Base-by-base conservation (phyloP, 2,329 filamentous ascomycete genomes). In the Myriangium duriaei region DNA sequence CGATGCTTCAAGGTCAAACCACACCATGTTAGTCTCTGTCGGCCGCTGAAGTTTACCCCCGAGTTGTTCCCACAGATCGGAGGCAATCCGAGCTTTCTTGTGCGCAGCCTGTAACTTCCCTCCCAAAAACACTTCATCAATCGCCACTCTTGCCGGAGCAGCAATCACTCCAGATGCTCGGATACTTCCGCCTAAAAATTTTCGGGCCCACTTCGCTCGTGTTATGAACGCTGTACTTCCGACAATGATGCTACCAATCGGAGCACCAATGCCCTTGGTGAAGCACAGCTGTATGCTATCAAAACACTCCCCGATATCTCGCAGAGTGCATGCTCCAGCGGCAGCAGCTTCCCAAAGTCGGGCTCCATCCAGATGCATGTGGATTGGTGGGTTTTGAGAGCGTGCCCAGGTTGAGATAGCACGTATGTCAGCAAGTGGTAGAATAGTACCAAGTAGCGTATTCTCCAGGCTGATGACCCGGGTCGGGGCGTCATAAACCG, bases 201-300 rank as follows among this genome's bases (percentile, higher is more conserved):
- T 43, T 10, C 41, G 31, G 31, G 52, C 16, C 57, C 63, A 63
- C 1, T 62, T 56, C 1, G 63, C 55, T 17, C 62, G 59, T 37
- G 53, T 56, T 14, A 69, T 46, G 3, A 55, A 54, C 10, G 43
- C 45, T 5, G 46, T 46, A 3, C 51, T 41, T 0, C 65, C 66
- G 14, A 68, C 54, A 5, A 70, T 39, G 38, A 69, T 57, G 47
- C 64, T 68, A 11, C 68, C 68, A 41, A 70, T 60, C 0, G 69
- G 69, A 1, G 68, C 68, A 11, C 68, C 68, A 3, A 72, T 59
- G 4, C 66, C 65, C 50, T 72, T 72, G 42, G 63, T 66, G 48
- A 71, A 69, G 50, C 68, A 71, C 18, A 71, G 53, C 21, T 51
- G 55, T 11, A 62, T 41, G 2, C 65, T 69, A 50, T 72, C 68